phyloP scores from a whole-genome alignment of 164 flowering plant species.

The Akebia trifoliata region DNA sequence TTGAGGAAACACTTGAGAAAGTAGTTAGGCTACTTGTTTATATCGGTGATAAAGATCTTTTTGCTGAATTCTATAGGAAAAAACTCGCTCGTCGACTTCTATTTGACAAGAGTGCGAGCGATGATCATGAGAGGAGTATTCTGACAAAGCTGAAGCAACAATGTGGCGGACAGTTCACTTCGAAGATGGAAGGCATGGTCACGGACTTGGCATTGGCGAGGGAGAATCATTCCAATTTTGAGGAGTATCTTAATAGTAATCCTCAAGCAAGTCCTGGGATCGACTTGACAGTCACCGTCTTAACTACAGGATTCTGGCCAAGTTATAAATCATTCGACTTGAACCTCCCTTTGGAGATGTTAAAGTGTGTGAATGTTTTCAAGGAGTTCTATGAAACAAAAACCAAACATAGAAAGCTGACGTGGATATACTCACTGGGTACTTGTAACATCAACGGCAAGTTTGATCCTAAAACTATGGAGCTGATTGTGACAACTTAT shows the following conservation, averaged over 20 bases:
- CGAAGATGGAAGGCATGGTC: slow-evolving; percentile 44
- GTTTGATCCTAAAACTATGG: slow-evolving; percentile 29
- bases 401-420: slow-evolving; percentile 30
- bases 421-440: slow-evolving; percentile 38
- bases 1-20: slow-evolving; percentile 38
- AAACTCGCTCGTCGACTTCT: slow-evolving; percentile 36
- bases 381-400: slow-evolving; percentile 24
- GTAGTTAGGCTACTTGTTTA: slow-evolving; percentile 33
- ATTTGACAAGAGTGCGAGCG: slow-evolving; percentile 27
- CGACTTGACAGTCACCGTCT: slow-evolving; percentile 37
- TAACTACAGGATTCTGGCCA: slow-evolving; percentile 49
- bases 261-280: slow-evolving; percentile 28
- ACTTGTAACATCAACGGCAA: slow-evolving; percentile 30
- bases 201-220: slow-evolving; percentile 39
- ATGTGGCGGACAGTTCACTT: slow-evolving; percentile 37
- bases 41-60: slow-evolving; percentile 36
- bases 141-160: slow-evolving; percentile 35
- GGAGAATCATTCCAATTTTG: slow-evolving; percentile 37
- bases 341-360: slow-evolving; percentile 44
- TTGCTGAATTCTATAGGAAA: slow-evolving; percentile 37
- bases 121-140: slow-evolving; percentile 30
- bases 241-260: slow-evolving; percentile 29
- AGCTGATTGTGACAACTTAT: slow-evolving; percentile 23
- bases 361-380: slow-evolving; percentile 27
- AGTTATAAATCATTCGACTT: slow-evolving; percentile 41